phyloP scores from a whole-genome alignment of 352 stramenopile genomes.

The Globisporangium barbulae region DNA sequence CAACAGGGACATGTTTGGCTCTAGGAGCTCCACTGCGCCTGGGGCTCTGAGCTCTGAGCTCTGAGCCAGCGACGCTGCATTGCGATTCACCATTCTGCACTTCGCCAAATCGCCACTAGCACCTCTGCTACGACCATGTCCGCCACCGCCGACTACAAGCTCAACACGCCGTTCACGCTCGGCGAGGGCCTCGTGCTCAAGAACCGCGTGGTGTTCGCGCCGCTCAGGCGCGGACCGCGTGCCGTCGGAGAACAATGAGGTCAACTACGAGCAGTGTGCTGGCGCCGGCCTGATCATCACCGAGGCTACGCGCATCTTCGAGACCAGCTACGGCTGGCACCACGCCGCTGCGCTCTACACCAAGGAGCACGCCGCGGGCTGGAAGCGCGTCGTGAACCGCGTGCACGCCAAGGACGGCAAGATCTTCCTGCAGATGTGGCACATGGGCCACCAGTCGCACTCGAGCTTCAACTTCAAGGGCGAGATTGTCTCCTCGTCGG shows the following conservation, averaged over 20 bases:
- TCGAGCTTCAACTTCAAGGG: slow-evolving; percentile 40
- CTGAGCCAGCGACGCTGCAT: not conserved
- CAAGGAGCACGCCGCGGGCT: slow-evolving; percentile 32
- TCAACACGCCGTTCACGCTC: slow-evolving; percentile 33
- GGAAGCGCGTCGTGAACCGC: slow-evolving; percentile 51
- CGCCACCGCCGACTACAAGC: slow-evolving; percentile 26
- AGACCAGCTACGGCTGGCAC: slow-evolving; percentile 21
- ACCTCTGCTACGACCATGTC: not conserved
- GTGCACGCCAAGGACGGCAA: slow-evolving; percentile 77
- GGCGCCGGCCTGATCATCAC: slow-evolving; percentile 61
- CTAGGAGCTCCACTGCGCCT: too few species aligned
- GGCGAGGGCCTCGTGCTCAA: slow-evolving; percentile 34
- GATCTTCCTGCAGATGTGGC: slow-evolving; percentile 86
- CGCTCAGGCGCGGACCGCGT: slow-evolving; percentile 26
- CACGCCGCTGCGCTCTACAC: slow-evolving; percentile 19
- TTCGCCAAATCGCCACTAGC: not conserved
- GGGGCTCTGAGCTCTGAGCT: too few species aligned
- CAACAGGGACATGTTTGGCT: not conserved
- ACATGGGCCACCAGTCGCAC: slow-evolving; percentile 65
- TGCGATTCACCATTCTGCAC: not conserved
- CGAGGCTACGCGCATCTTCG: slow-evolving; percentile 44
- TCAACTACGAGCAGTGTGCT: slow-evolving; percentile 64
- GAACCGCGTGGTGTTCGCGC: slow-evolving; percentile 52
- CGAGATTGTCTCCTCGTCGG: slow-evolving; percentile 48
- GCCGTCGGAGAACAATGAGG: slow-evolving; percentile 41